phyloP scores from a whole-genome alignment of 345 rosid species.

The Lumnitzera littorea region DNA sequence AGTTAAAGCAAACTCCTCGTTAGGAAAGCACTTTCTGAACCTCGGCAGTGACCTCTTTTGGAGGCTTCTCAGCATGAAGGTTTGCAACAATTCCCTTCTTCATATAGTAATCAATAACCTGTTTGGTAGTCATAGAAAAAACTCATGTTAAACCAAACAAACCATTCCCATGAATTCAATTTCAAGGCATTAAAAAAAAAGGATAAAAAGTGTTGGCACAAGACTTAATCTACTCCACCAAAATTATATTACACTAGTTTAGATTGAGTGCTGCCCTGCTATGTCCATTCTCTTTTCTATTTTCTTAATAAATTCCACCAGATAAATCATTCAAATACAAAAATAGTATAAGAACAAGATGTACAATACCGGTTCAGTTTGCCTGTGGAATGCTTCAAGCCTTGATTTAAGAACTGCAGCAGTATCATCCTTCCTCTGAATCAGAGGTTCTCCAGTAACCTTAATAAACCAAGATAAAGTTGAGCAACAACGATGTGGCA shows the following conservation, averaged over 20 bases:
- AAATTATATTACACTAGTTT: too few species aligned
- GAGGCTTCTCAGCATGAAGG: constrained; percentile 86
- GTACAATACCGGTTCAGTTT: constrained; percentile 72
- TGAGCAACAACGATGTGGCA: too few species aligned
- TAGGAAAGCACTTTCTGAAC: constrained; percentile 65
- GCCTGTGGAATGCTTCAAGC: constrained; percentile 87
- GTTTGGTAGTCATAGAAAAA: constrained; percentile 2
- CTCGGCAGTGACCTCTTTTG: constrained; percentile 60
- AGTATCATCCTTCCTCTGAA: constrained; percentile 94
- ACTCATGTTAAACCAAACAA: not conserved
- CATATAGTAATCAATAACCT: constrained; percentile 82
- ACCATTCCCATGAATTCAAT: not conserved
- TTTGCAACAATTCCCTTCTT: constrained; percentile 66
- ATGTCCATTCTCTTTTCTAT: too few species aligned
- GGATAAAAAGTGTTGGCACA: not conserved
- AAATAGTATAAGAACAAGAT: not conserved
- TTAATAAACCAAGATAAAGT: constrained; percentile 6
- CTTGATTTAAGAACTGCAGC: constrained; percentile 90
- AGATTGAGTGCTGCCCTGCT: too few species aligned
- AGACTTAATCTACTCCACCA: too few species aligned
- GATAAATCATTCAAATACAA: too few species aligned
- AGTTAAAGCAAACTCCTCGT: constrained; percentile 7
- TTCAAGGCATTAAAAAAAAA: too few species aligned
- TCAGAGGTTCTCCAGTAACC: constrained; percentile 90
- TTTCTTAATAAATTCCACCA: too few species aligned